These are phyloP conservation scores for Pyricularia grisea DNA, from an alignment of 2,329 filamentous ascomycete genomes.

Conservation along the genomic window DNA sequence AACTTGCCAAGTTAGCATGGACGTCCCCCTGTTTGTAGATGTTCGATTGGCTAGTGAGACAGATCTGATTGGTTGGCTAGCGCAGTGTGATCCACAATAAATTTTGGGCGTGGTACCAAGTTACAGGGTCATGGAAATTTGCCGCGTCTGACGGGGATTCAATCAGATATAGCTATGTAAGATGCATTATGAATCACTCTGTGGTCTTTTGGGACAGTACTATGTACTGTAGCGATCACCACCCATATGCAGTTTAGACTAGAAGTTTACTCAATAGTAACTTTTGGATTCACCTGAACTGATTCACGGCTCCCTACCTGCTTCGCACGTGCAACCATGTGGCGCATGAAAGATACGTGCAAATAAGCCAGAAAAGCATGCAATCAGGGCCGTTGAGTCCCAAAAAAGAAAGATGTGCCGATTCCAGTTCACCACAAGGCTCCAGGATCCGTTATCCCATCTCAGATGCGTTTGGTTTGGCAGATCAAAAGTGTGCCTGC, in stretches of 20 bases:
- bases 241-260: background rate
- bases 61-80: background rate
- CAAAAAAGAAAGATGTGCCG: too few species aligned
- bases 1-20: background rate
- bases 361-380: too few species aligned
- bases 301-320: too few species aligned
- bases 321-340: too few species aligned
- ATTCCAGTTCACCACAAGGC: too few species aligned
- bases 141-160: too few species aligned
- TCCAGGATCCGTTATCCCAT: too few species aligned
- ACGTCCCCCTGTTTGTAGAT: background rate
- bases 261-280: background rate
- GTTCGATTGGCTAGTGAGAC: background rate
- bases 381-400: too few species aligned
- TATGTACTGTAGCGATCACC: background rate
- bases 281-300: background rate
- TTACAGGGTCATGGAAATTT: too few species aligned
- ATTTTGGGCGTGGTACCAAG: background rate
- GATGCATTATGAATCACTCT: background rate
- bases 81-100: background rate
- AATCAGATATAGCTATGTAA: background rate
- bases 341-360: background rate
- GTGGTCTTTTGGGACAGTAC: too few species aligned
- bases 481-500: background rate
- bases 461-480: too few species aligned